Evolutionary conservation across 2,329 filamentous ascomycete species (phyloP), one percentile per base, ranked within the genome.

Genomic region (Chaetomium strumarium): DNA sequence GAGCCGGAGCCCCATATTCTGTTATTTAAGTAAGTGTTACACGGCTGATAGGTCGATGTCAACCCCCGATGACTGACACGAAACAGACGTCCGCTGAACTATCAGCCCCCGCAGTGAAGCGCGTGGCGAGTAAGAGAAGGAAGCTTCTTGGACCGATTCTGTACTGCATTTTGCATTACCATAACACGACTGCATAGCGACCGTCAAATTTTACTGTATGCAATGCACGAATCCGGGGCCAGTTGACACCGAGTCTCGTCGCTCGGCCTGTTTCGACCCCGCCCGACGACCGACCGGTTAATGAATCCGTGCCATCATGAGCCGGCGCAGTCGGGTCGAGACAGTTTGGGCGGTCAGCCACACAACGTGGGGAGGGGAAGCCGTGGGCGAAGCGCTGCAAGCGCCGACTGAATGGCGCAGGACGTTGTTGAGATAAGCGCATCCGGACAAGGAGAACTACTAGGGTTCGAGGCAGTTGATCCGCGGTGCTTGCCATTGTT

Each of bases 1-100:
- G 93, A 97, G 71, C 93, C 93, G 40, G 93, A 99, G 74, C 93
- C 93, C 60, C 93, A 99, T 70, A 99, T 99, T 66, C 80, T 99
- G 51, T 81, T 99, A 31, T 99, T 99, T 81, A 99, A 99, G 92
- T 96, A 75, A 70, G 88, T 77, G 37, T 30, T 16, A 11, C 33
- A 31, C 6, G 12, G 41, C 16, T n/a, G 14, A 13, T 3, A 38
- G 2, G 12, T 24, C 20, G 5, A 16, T 33, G 13, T 9, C 30
- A 39, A 6, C 50, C 40, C n/a, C 50, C 50, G 19, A 41, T 13
- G 13, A 31, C 53, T 57, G n/a, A 55, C 52, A 11, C 2, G 33
- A 45, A 56, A 16, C 46, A 93, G 88, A 75, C 85, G 88, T 62
- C 87, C 88, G 50, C 84, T 93, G 65, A 90, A 92, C 72, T 93